Evolutionary conservation across 805 yeast species (phyloP).

Genomic region (Clavispora phyllophila): DNA sequence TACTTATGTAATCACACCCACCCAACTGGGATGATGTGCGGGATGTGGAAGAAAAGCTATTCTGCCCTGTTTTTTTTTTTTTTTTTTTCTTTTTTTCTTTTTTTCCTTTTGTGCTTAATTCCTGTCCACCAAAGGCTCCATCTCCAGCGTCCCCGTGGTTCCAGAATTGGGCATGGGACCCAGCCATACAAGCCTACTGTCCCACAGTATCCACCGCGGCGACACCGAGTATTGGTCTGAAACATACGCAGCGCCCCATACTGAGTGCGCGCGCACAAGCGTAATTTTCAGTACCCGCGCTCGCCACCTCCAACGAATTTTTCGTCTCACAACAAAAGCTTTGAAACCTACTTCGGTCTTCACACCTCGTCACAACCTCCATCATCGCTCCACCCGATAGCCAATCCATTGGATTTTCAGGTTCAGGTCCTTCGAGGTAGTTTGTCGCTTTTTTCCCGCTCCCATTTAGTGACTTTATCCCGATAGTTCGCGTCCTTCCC

Average conservation of each 20-base stretch:
- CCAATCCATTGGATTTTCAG: constrained; percentile 6
- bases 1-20: too few relatives aligned
- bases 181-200: too few relatives aligned
- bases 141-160: too few relatives aligned
- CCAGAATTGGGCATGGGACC: too few relatives aligned
- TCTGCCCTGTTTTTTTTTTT: too few relatives aligned
- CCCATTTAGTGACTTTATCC: not conserved
- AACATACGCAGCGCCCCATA: not conserved
- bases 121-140: too few relatives aligned
- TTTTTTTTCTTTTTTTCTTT: too few relatives aligned
- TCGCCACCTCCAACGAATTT: constrained; percentile 17
- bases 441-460: constrained; percentile 3
- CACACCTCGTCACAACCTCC: constrained; percentile 10
- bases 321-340: constrained; percentile 6
- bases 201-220: too few relatives aligned
- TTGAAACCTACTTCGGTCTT: constrained; percentile 5
- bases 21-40: too few relatives aligned
- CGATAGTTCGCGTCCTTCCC: constrained; percentile 1
- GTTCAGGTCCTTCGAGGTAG: constrained; percentile 11
- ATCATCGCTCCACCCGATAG: constrained; percentile 3
- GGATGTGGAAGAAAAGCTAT: too few relatives aligned
- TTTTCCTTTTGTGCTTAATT: too few relatives aligned
- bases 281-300: constrained; percentile 12
- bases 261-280: not conserved
- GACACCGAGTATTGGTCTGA: too few relatives aligned